Percentiles rank a stretch among this genome's conserved stretches.
phyloP scores from a whole-genome alignment of 345 rosid species.

The Erucastrum elatum region DNA sequence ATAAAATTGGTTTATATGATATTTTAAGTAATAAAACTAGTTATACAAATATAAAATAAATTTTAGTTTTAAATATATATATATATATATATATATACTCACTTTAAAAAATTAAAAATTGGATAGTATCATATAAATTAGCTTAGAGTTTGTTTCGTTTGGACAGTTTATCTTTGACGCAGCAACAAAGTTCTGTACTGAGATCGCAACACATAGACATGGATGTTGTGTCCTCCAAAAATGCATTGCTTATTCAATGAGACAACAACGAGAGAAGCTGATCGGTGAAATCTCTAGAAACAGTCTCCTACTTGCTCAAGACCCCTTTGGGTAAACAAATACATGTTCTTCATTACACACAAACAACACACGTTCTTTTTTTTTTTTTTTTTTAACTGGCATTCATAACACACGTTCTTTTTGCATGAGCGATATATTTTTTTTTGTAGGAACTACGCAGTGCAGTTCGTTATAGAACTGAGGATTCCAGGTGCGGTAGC shows the following conservation, averaged over 20 bases:
- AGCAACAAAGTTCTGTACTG: constrained; percentile 53
- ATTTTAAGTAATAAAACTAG: too few species aligned
- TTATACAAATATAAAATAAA: too few species aligned
- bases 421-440: constrained; percentile 2
- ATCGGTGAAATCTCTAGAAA: constrained; percentile 48
- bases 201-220: constrained; percentile 59
- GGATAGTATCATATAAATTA: too few species aligned
- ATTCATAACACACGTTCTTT: background rate
- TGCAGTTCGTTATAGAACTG: constrained; percentile 56
- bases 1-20: too few species aligned
- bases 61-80: too few species aligned
- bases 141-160: background rate
- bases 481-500: constrained; percentile 44
- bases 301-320: constrained; percentile 56
- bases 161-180: constrained; percentile 54
- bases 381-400: background rate
- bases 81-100: too few species aligned
- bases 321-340: constrained; percentile 50
- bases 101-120: too few species aligned
- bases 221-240: constrained; percentile 68
- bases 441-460: constrained; percentile 51
- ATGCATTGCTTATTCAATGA: constrained; percentile 55
- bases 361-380: background rate
- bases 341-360: background rate
- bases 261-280: constrained; percentile 45